Base-by-base conservation (phyloP, 129 eudicot genomes). In the Arctium minus region DNA sequence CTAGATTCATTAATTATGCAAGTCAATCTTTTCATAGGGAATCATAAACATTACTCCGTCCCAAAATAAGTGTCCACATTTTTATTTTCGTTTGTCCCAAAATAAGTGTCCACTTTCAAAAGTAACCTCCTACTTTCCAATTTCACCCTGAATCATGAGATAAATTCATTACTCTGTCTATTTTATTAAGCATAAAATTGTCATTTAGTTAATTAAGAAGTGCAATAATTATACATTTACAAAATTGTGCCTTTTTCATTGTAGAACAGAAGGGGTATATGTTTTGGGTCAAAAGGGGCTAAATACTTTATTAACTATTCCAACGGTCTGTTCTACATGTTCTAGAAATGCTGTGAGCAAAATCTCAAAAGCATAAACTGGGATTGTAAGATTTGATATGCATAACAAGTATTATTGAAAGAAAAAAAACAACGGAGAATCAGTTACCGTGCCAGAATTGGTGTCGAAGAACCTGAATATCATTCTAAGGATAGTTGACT, bases 401-500 rank as follows among this genome's bases (percentile, higher is more conserved):
- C 50, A 42, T 42, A 46, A 60, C 4, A 15, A 11, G 18, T 36
- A 4, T 1, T 18, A 36, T 36, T 65, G 3, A 15, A 27, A 70
- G 27, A 37, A 71, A 37, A 8, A 50, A n/a, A 11, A 8, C 42
- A 38, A 37, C 1, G 18, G 15, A 76, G 32, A 46, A 44, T 29
- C 36, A 60, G 85, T 92, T 91, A 96, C 99, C 84, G 83, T 86
- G 88, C 99, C 99, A 79, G 93, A 82, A 83, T 91, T 88, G 74
- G 97, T 70, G 87, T 96, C 94, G 76, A 89, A 96, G 80, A 96
- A 90, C 88, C 99, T 93, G 91, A 93, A 96, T 75, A 96, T 91
- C 97, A 96, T 75, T 86, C 99, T 90, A 40, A 96, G 89, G 86
- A 96, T 89, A 79, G 99, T 96, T 62, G 99, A 96, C 85, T 96